A percentile compares a stretch with the other conserved stretches of the same genome.
phyloP scores from a whole-genome alignment of 73 alveolate genomes.

The Tetrahymena borealis region DNA sequence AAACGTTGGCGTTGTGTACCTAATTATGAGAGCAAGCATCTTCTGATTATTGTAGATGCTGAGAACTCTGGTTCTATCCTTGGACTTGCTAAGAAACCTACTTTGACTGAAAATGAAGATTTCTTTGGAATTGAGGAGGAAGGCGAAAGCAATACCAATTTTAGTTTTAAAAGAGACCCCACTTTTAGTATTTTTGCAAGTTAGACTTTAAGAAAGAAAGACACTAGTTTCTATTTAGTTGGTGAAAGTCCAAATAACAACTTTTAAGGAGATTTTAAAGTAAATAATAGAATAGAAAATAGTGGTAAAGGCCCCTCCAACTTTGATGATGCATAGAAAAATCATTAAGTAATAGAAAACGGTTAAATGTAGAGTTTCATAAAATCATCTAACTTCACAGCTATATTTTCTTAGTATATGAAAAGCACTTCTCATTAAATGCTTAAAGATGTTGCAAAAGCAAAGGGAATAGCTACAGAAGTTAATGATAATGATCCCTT shows the following conservation, averaged over 20 bases:
- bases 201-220: neutral
- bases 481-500: neutral
- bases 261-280: neutral
- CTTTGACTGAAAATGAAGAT: neutral
- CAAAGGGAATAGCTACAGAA: neutral
- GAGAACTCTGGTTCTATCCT: neutral
- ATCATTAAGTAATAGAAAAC: neutral
- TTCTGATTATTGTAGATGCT: neutral
- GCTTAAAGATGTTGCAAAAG: neutral
- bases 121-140: neutral
- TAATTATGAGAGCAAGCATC: neutral
- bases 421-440: neutral
- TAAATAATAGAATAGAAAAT: neutral
- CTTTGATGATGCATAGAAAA: neutral
- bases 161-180: neutral
- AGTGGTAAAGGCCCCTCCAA: neutral
- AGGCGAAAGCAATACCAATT: neutral
- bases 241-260: neutral
- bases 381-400: neutral
- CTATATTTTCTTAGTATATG: neutral
- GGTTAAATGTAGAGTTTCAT: neutral
- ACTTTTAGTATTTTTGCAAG: neutral
- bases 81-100: neutral
- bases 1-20: neutral
- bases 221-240: neutral